Base-by-base conservation (phyloP, 768 basidiomycete genomes). In the Naganishia vaughanmartiniae region DNA sequence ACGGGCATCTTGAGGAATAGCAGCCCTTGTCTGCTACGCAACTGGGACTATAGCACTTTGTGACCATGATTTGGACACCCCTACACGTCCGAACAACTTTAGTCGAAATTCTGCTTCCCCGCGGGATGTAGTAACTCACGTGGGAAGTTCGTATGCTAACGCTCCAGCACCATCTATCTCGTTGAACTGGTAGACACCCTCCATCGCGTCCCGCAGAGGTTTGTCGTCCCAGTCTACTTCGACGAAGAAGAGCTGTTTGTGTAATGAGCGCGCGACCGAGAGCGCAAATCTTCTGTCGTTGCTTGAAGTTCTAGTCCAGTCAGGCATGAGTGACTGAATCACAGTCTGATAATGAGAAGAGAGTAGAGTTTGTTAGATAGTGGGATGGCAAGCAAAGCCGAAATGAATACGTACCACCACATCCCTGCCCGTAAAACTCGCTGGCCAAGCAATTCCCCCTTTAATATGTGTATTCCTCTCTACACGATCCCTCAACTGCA, bases 161-260 rank as follows among this genome's bases (percentile, higher is more conserved):
- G 74, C 77, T 26, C 66, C 70, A 66, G 77, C 74, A 0, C 77
- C 79, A 34, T 82, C 81, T 66, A 79, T 77, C 68, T 94, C 93
- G 70, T 92, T 92, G 81, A 96, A 95, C 85, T 90, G 90, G 82
- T 91, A 96, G 7, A 96, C 93, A 72, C 94, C 92, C 76, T 94
- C 93, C 4, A 94, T 90, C 3, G 90, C 89, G 76, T 94, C 93
- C 68, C 90, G 87, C 67, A 96, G 82, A 0, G 88, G 84, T 24
- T 88, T 87, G 60, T 88, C 88, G 34, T 90, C 92, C 91, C 93
- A 95, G 78, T 97, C 93, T 9, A 97, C 93, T 79, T 98, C 95
- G 77, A 92, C 92, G 81, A 96, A 94, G 84, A 93, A 97, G 5
- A 98, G 85, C 78, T 95, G 92, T 70, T 87, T 89, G 77, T 97